phyloP scores from a whole-genome alignment of 2,329 filamentous ascomycete genomes.

The Fusarium metavorans region DNA sequence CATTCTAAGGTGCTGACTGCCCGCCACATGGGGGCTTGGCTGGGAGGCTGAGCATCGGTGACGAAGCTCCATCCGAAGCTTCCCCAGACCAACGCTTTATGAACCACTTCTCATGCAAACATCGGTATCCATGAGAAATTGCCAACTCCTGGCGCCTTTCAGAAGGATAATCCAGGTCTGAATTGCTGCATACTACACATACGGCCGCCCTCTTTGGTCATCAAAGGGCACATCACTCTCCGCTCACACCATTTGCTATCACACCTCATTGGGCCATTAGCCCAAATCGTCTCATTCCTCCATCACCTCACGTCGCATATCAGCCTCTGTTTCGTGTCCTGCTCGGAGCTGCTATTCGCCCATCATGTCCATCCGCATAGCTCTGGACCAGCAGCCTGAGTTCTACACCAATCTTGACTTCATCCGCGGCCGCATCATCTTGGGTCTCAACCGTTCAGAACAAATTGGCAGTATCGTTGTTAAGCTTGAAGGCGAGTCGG shows the following conservation, averaged over 20 bases:
- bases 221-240: conserved; percentile 5
- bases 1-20: neutral
- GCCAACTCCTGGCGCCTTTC: conserved; percentile 19
- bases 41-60: conserved; percentile 37
- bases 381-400: conserved; percentile 73
- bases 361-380: conserved; percentile 75
- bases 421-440: conserved; percentile 71
- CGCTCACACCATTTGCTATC: conserved; percentile 14
- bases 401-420: conserved; percentile 86
- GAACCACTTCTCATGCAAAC: conserved; percentile 5
- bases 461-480: conserved; percentile 79
- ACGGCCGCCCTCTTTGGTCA: neutral
- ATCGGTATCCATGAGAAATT: conserved; percentile 13
- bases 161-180: neutral
- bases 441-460: conserved; percentile 74
- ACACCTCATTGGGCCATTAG: conserved; percentile 24
- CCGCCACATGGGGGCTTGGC: conserved; percentile 25
- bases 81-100: conserved; percentile 2
- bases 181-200: neutral
- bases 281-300: conserved; percentile 9
- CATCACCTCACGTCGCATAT: conserved; percentile 22
- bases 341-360: conserved; percentile 11
- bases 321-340: neutral
- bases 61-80: conserved; percentile 29
- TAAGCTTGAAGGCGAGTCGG: conserved; percentile 85